Conservation (phyloP, 169 alveolate species). For the Cyclospora cayetanensis region DNA sequence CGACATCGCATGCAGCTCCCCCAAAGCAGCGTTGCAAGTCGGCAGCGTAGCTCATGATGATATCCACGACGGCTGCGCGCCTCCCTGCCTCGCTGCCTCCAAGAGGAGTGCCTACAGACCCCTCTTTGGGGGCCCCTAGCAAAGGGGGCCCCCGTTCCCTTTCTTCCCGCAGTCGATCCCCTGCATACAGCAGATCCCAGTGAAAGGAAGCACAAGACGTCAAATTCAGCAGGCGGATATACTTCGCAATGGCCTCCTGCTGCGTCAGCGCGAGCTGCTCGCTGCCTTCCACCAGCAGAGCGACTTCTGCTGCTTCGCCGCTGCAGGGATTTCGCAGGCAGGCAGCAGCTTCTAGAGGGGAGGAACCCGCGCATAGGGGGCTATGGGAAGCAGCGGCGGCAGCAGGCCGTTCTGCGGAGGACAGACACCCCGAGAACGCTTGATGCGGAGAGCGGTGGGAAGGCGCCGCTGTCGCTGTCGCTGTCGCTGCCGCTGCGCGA, state of each 20-base stretch:
- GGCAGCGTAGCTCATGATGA: conserved; percentile 1
- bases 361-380: no score
- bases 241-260: not conserved
- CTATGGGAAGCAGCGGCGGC: no score
- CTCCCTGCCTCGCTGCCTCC: not conserved
- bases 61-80: conserved; percentile 34
- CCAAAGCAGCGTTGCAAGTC: conserved; percentile 1
- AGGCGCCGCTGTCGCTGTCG: not conserved
- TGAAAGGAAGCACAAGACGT: not conserved
- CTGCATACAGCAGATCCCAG: not conserved
- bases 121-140: not conserved
- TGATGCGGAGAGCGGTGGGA: not conserved
- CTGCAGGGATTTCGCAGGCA: no score
- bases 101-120: no score
- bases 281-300: not conserved
- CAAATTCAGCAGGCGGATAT: not conserved
- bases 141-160: not conserved
- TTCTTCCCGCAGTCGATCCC: not conserved
- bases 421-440: not conserved
- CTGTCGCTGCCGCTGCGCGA: not conserved
- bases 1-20: not conserved
- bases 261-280: not conserved
- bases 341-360: no score
- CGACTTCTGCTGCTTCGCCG: not conserved
- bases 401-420: no score